Conservation (phyloP, 2,329 filamentous ascomycete genomes). For the Colletotrichum gigasporum region DNA sequence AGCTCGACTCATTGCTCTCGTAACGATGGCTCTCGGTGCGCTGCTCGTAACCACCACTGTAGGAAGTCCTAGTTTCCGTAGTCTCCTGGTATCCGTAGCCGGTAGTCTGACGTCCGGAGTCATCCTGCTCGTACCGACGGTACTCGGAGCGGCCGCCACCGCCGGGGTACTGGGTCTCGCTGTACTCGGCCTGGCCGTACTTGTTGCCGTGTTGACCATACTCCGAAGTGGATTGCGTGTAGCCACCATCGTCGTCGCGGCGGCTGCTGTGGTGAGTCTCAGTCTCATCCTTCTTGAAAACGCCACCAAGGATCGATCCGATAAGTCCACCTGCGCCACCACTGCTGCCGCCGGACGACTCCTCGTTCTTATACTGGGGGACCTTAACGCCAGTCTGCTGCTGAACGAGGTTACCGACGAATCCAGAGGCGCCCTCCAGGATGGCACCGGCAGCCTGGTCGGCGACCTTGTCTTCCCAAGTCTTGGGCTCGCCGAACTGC, state of each 20-base stretch:
- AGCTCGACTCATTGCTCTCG: slow-evolving; percentile 42
- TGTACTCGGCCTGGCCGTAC: slow-evolving; percentile 70
- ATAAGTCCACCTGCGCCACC: slow-evolving; percentile 76
- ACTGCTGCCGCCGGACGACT: slow-evolving; percentile 63
- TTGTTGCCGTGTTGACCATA: slow-evolving; percentile 66
- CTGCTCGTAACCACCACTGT: slow-evolving; percentile 67
- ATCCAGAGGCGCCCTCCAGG: slow-evolving; percentile 66
- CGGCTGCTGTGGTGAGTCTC: slow-evolving; percentile 62
- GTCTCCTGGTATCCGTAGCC: slow-evolving; percentile 69
- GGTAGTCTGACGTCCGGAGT: slow-evolving; percentile 48
- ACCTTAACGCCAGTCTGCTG: slow-evolving; percentile 56
- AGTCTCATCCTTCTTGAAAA: slow-evolving; percentile 64
- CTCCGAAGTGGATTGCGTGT: slow-evolving; percentile 69
- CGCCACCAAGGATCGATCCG: slow-evolving; percentile 72
- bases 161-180: slow-evolving; percentile 64
- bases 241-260: slow-evolving; percentile 67
- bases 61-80: slow-evolving; percentile 60
- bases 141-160: slow-evolving; percentile 69
- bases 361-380: slow-evolving; percentile 48
- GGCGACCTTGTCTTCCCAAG: slow-evolving; percentile 65
- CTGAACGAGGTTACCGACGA: slow-evolving; percentile 56
- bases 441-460: slow-evolving; percentile 65
- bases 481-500: slow-evolving; percentile 61
- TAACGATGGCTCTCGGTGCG: slow-evolving; percentile 64
- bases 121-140: slow-evolving; percentile 68